Evolutionary conservation across 2,329 filamentous ascomycete genomes (phyloP).

Genomic region (Xylariomycetidae sp.): DNA sequence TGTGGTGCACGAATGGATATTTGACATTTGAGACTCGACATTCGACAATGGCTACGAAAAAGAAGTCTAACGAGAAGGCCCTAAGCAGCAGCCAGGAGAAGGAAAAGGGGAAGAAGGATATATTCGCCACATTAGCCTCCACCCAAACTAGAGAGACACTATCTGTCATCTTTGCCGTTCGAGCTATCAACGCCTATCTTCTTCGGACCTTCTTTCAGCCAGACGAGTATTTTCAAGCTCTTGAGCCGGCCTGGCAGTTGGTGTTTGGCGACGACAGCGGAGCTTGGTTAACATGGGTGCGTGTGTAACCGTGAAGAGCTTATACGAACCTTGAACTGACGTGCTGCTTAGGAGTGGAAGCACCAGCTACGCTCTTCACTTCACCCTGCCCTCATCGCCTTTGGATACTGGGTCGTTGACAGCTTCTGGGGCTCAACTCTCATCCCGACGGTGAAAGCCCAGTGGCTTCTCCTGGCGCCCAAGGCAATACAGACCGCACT

Average conservation of each 20-base stretch:
- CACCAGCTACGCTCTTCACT: slow-evolving; percentile 82
- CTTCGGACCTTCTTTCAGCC: slow-evolving; percentile 94
- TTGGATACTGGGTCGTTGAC: slow-evolving; percentile 62
- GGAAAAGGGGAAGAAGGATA: slow-evolving; percentile 14
- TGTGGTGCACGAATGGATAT: too few species aligned
- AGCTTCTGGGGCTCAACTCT: slow-evolving; percentile 46
- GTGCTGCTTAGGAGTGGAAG: slow-evolving; percentile 87
- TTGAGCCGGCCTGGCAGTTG: slow-evolving; percentile 90
- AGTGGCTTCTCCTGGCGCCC: slow-evolving; percentile 67
- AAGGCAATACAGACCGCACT: slow-evolving; percentile 72
- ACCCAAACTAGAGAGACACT: slow-evolving; percentile 32
- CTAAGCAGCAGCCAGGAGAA: slow-evolving; percentile 7
- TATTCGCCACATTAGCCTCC: slow-evolving; percentile 20
- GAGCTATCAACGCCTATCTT: slow-evolving; percentile 73
- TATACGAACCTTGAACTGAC: too few species aligned
- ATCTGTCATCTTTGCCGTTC: slow-evolving; percentile 56
- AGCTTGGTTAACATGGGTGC: slow-evolving; percentile 95
- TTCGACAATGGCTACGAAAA: slow-evolving; percentile 15
- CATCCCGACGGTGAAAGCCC: slow-evolving; percentile 48
- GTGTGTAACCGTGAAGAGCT: too few species aligned
- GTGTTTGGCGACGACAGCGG: slow-evolving; percentile 74
- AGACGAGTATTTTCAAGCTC: slow-evolving; percentile 93
- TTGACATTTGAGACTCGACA: slow-evolving; percentile 3
- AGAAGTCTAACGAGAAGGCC: slow-evolving; percentile 12
- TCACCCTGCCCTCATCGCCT: slow-evolving; percentile 83